Conservation (phyloP, 345 rosid genomes). For the Bruguiera sexangula region DNA sequence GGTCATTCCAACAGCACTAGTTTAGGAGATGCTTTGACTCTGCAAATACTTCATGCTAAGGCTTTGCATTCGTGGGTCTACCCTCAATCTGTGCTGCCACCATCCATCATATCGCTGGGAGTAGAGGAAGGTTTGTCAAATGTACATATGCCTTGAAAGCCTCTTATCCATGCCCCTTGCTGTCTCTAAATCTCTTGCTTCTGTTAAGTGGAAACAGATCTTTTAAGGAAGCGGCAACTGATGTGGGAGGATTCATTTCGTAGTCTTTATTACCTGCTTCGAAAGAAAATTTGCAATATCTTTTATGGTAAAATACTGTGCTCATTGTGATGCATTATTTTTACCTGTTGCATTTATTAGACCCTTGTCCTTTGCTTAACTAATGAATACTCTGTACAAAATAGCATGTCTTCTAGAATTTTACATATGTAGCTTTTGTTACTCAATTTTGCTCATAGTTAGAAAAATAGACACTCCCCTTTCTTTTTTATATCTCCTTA, state of each 20-base stretch:
- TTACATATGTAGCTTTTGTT: background rate
- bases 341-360: conserved; percentile 2
- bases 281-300: conserved; percentile 62
- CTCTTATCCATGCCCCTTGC: conserved; percentile 4
- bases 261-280: conserved; percentile 76
- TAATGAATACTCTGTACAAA: background rate
- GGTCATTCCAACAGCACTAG: conserved; percentile 24
- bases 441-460: background rate
- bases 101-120: conserved; percentile 60
- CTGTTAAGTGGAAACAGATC: conserved; percentile 54
- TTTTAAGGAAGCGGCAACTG: conserved; percentile 56
- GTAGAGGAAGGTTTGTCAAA: conserved; percentile 60
- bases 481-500: background rate
- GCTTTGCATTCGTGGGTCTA: conserved; percentile 84
- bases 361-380: background rate
- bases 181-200: conserved; percentile 17
- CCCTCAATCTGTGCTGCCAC: conserved; percentile 79
- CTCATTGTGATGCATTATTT: background rate
- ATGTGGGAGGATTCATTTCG: conserved; percentile 94
- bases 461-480: background rate
- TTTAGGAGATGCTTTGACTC: conserved; percentile 36
- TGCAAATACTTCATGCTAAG: conserved; percentile 41
- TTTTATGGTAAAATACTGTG: conserved; percentile 66
- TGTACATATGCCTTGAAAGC: background rate
- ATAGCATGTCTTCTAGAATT: background rate